phyloP scores from a whole-genome alignment of 768 basidiomycete genomes.

The Mycena latifolia region DNA sequence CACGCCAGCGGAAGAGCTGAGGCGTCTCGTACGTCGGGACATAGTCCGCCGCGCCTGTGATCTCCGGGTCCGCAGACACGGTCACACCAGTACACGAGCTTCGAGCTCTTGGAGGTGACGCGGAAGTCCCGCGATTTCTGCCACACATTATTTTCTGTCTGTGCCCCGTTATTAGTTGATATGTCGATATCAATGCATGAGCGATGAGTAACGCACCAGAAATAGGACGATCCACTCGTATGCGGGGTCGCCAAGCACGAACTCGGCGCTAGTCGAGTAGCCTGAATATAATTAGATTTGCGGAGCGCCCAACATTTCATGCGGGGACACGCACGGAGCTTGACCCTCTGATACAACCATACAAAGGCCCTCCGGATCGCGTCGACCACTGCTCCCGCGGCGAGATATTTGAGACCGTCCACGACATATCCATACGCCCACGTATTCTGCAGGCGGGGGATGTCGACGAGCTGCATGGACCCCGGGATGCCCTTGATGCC shows the following conservation, averaged over 20 bases:
- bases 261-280: constrained; percentile 59
- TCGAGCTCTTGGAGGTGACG: constrained; percentile 55
- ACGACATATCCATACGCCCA: constrained; percentile 29
- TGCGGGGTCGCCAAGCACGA: constrained; percentile 58
- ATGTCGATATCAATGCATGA: too few species aligned
- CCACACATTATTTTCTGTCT: constrained; percentile 62
- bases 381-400: constrained; percentile 33
- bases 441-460: constrained; percentile 24
- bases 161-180: neutral
- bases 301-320: neutral
- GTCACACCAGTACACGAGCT: constrained; percentile 54
- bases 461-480: constrained; percentile 34
- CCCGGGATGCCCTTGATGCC: constrained; percentile 35
- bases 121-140: constrained; percentile 53
- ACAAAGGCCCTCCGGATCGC: constrained; percentile 26
- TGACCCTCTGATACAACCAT: constrained; percentile 33
- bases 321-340: constrained; percentile 26
- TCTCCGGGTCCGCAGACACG: constrained; percentile 36
- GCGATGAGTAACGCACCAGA: constrained; percentile 46
- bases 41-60: constrained; percentile 50
- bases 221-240: constrained; percentile 64
- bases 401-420: constrained; percentile 28
- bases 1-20: constrained; percentile 58
- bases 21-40: constrained; percentile 55
- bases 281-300: constrained; percentile 43